Percentiles rank a stretch among this genome's conserved stretches.
Conservation (phyloP, 1,284 basidiomycete species). For the Puccinia hordei region DNA sequence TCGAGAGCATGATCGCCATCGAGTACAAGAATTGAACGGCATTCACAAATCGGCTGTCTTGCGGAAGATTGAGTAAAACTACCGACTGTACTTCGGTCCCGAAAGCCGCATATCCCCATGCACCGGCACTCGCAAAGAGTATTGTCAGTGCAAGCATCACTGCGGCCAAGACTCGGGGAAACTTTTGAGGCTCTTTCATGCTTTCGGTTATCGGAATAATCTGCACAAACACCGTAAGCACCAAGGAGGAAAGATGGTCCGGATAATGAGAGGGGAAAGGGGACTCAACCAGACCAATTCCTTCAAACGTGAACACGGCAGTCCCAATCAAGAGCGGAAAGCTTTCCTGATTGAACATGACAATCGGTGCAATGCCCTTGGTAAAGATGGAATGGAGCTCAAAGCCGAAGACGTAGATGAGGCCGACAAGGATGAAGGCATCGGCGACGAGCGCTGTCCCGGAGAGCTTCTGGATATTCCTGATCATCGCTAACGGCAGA, state of each 20-base stretch:
- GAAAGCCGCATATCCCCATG: conserved; percentile 61
- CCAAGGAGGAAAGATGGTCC: conserved; percentile 25
- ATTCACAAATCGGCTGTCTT: conserved; percentile 67
- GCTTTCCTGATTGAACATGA: conserved; percentile 81
- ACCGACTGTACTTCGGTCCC: conserved; percentile 73
- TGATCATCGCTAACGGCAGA: conserved; percentile 78
- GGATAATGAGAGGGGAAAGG: conserved; percentile 21
- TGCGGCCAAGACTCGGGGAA: conserved; percentile 81
- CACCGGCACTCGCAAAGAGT: conserved; percentile 87
- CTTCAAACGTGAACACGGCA: conserved; percentile 97
- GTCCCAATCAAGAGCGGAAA: conserved; percentile 94
- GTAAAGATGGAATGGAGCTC: conserved; percentile 71
- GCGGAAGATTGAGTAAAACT: conserved; percentile 89
- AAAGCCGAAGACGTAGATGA: conserved; percentile 61
- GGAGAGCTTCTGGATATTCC: conserved; percentile 88
- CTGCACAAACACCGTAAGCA: conserved; percentile 56
- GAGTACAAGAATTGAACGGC: conserved; percentile 62
- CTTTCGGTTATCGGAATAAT: conserved; percentile 95
- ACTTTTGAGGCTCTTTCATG: conserved; percentile 86
- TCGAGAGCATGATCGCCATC: conserved; percentile 89
- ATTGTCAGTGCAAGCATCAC: conserved; percentile 76
- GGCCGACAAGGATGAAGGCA: conserved; percentile 87
- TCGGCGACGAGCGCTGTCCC: conserved; percentile 90
- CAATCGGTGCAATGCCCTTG: conserved; percentile 76
- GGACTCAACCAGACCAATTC: conserved; percentile 80